Evolutionary conservation across 1,284 basidiomycete genomes (phyloP), one percentile per base, ranked within the genome.

Genomic region (Melampsora americana): DNA sequence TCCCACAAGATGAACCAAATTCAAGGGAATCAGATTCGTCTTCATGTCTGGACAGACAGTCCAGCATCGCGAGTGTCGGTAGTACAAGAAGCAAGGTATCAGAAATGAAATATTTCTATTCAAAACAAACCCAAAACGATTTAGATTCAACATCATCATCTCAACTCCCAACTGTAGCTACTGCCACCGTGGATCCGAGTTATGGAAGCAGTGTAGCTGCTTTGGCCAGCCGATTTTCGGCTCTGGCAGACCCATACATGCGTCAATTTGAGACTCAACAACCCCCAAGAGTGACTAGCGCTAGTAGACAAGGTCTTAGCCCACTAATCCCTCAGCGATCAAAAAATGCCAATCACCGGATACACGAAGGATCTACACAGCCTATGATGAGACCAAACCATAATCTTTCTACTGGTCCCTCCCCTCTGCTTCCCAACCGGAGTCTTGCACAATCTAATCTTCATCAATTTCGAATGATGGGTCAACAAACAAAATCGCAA

Each of bases 71-170:
- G 23, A 59, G 53, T 26, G 12, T 59, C 6, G 53, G 53, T 12
- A 59, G 53, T 30, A 59, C 53, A 59, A 59, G 53, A 4, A 59
- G 53, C 9, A 59, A 59, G n/a, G 53, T 59, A 59, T 23, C 53
- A 59, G 28, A 59, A 23, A 23, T 59, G 23, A 59, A 59, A 30
- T 26, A 59, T 26, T 7, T 59, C 5, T 59, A 26, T 59, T 30
- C 28, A n/a, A 30, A 23, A 59, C 53, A 59, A 30, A 59, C 14
- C n/a, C n/a, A 26, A 59, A 59, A 59, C 5, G n/a, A 26, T 59
- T 11, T 26, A 18, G 53, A 59, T 30, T 11, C 53, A 30, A 9
- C n/a, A 23, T 59, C 53, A 59, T 2, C 53, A 11, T 26, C 53
- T 59, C 53, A 26, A 23, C 12, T 30, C 7, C 53, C 53, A 59